Conservation (phyloP, 83 land plant species). For the Larix sibirica region DNA sequence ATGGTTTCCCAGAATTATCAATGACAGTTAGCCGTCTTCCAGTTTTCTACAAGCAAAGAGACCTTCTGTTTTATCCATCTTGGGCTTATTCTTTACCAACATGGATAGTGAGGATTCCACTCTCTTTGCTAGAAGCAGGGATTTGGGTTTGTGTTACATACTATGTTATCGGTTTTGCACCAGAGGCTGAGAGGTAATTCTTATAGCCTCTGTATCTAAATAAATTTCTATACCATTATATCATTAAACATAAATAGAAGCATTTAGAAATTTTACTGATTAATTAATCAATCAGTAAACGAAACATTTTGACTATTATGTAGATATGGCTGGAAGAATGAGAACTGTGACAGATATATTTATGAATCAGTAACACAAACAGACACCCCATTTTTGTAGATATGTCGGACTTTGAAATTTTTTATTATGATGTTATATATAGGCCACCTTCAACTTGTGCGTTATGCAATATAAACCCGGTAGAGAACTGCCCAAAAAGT, state of each 20-base stretch:
- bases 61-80: conserved; percentile 40
- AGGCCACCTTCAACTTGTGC: not conserved
- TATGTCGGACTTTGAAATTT: no score
- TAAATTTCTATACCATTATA: not conserved
- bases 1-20: conserved; percentile 51
- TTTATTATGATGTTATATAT: no score
- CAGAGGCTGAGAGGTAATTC: conserved; percentile 34
- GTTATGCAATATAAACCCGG: not conserved
- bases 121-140: conserved; percentile 29
- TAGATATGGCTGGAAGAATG: not conserved
- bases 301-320: not conserved
- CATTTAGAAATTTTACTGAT: not conserved
- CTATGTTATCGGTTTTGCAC: conserved; percentile 37
- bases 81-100: conserved; percentile 52
- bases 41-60: conserved; percentile 52
- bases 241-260: not conserved
- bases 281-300: not conserved
- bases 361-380: not conserved
- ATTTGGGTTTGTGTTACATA: conserved; percentile 45
- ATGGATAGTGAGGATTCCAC: conserved; percentile 36
- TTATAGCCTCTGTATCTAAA: no score
- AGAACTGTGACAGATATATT: not conserved
- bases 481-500: not conserved
- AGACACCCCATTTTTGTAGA: no score
- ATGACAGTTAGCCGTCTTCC: conserved; percentile 44